Conservation (phyloP, 345 rosid species). For the Melastoma malabathricum region DNA sequence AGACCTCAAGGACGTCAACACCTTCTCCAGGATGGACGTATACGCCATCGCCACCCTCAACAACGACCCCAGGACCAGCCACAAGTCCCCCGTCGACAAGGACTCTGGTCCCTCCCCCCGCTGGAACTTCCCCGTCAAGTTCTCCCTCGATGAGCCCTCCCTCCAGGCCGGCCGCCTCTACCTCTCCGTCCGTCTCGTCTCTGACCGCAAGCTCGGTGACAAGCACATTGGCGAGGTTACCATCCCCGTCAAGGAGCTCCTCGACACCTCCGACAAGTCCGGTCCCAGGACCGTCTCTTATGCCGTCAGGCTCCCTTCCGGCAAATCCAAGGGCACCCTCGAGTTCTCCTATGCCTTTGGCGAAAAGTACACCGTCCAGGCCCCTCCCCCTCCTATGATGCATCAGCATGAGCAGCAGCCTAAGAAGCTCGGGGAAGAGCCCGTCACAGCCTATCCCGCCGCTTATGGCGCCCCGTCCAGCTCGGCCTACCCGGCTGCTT, state of each 20-base stretch:
- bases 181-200: constrained; percentile 24
- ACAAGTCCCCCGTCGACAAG: constrained; percentile 37
- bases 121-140: constrained; percentile 41
- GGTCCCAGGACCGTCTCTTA: constrained; percentile 12
- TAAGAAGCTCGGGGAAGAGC: constrained; percentile 7
- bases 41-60: constrained; percentile 39
- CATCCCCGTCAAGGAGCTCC: constrained; percentile 45
- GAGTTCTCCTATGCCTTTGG: constrained; percentile 29
- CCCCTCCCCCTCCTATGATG: constrained; percentile 1
- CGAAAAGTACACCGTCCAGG: constrained; percentile 11
- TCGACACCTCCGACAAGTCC: constrained; percentile 12
- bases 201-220: constrained; percentile 37
- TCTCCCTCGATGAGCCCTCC: constrained; percentile 38
- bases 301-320: constrained; percentile 7
- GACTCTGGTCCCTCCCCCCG: constrained; percentile 38
- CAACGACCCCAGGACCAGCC: constrained; percentile 27
- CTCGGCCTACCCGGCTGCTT: constrained; percentile 7
- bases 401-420: background rate
- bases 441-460: constrained; percentile 20
- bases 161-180: constrained; percentile 23
- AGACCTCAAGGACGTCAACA: constrained; percentile 39
- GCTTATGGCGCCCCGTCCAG: constrained; percentile 9
- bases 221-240: constrained; percentile 32
- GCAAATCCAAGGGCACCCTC: constrained; percentile 27
- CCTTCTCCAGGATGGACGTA: constrained; percentile 48